A percentile compares a stretch with the other conserved stretches of the same genome.
phyloP scores from a whole-genome alignment of 2,329 filamentous ascomycete species.

The Tolypocladium endophyticum region DNA sequence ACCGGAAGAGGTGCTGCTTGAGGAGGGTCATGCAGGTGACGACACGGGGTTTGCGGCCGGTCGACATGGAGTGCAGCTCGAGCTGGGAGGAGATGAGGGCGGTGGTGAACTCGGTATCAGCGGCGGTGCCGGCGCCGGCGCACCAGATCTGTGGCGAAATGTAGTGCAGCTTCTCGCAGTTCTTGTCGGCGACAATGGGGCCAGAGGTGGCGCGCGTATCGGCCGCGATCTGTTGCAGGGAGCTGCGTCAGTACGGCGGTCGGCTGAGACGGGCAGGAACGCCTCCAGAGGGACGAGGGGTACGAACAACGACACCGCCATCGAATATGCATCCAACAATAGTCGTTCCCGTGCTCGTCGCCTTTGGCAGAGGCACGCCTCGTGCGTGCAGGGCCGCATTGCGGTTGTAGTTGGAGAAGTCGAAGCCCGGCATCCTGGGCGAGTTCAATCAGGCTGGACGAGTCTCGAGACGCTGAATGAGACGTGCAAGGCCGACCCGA shows the following conservation, averaged over 20 bases:
- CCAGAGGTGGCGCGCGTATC: constrained; percentile 96
- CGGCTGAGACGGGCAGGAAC: neutral
- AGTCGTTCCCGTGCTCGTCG: constrained; percentile 95
- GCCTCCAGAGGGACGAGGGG: neutral
- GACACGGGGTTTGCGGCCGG: constrained; percentile 90
- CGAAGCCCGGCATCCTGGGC: constrained; percentile 81
- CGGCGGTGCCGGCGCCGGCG: constrained; percentile 92
- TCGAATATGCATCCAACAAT: constrained; percentile 97
- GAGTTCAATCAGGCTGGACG: neutral
- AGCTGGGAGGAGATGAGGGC: constrained; percentile 97
- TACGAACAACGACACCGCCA: constrained; percentile 81
- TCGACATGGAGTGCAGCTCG: constrained; percentile 92
- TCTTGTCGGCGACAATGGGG: constrained; percentile 99
- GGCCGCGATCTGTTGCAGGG: constrained; percentile 67
- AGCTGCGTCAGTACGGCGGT: neutral
- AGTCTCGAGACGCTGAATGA: neutral
- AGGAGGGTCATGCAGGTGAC: constrained; percentile 99
- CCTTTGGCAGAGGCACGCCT: constrained; percentile 91
- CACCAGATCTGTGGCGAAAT: constrained; percentile 99
- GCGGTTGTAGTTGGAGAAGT: constrained; percentile 99
- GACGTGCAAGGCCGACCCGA: constrained; percentile 1
- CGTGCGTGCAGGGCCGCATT: constrained; percentile 91
- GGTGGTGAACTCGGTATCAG: constrained; percentile 98
- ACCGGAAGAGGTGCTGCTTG: constrained; percentile 97
- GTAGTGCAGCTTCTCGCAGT: constrained; percentile 99